Percentiles rank a stretch among this genome's conserved stretches.
These are phyloP conservation scores for Oldenlandia corymbosa DNA, from an alignment of 257 asterid genomes.

Conservation along the genomic window DNA sequence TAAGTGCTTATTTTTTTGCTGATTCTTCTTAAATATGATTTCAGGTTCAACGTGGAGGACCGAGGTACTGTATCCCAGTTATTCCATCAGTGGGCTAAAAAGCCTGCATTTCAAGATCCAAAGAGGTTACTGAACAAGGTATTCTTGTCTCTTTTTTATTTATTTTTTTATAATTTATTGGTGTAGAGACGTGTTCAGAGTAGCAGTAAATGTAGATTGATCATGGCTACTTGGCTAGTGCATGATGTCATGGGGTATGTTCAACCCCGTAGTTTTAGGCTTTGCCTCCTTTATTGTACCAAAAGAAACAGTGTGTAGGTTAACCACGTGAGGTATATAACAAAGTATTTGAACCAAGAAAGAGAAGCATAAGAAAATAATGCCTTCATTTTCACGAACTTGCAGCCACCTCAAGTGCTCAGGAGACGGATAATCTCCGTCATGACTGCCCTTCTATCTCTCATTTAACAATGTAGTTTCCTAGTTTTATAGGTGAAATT, in stretches of 20 bases:
- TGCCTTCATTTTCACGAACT: too few relatives aligned
- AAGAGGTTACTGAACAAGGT: constrained; percentile 88
- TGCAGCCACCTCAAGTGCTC: neutral
- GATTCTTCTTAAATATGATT: constrained; percentile 10
- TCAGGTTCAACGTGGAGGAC: constrained; percentile 66
- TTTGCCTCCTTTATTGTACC: too few relatives aligned
- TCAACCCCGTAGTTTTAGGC: too few relatives aligned
- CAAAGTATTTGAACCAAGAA: too few relatives aligned
- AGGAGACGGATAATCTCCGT: neutral
- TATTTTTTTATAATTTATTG: too few relatives aligned
- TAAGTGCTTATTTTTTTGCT: neutral
- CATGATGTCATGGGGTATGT: too few relatives aligned
- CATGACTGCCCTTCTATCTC: neutral
- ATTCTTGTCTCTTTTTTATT: neutral
- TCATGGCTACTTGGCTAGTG: too few relatives aligned
- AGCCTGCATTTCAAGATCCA: constrained; percentile 89
- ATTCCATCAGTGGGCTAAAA: constrained; percentile 95
- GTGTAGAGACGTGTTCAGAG: too few relatives aligned
- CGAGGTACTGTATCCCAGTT: constrained; percentile 78
- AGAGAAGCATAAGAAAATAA: too few relatives aligned
- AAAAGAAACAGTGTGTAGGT: too few relatives aligned
- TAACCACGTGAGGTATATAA: too few relatives aligned
- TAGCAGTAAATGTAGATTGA: too few relatives aligned
- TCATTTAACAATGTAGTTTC: neutral
- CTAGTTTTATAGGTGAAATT: neutral